phyloP scores from a whole-genome alignment of 2,329 filamentous ascomycete species.

The Colletotrichum tamarilloi region DNA sequence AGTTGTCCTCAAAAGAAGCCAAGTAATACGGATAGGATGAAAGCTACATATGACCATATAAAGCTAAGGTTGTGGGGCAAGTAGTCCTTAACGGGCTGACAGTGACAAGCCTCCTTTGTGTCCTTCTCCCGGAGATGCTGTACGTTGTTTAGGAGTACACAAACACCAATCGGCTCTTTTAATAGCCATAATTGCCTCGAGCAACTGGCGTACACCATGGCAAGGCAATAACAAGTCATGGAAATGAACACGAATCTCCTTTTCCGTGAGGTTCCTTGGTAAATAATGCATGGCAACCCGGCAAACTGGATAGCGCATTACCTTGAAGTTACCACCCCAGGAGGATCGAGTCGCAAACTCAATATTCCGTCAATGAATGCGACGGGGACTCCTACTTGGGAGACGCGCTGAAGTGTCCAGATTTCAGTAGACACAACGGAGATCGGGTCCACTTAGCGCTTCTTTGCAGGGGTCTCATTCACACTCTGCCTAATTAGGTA shows the following conservation, averaged over 20 bases:
- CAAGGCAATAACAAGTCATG: background rate
- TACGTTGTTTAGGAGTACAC: background rate
- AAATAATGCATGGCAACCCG: background rate
- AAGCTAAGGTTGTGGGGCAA: background rate
- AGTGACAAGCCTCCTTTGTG: slow-evolving; percentile 4
- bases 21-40: slow-evolving; percentile 13
- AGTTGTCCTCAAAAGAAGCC: slow-evolving; percentile 27
- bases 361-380: slow-evolving; percentile 5
- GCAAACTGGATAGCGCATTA: background rate
- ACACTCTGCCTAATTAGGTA: background rate
- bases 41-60: background rate
- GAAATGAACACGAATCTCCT: background rate
- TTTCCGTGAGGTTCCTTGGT: background rate
- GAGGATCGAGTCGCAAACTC: background rate
- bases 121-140: background rate
- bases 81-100: slow-evolving; percentile 24
- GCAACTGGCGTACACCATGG: background rate
- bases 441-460: background rate
- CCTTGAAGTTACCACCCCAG: background rate
- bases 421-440: slow-evolving; percentile 48
- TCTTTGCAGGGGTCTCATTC: background rate
- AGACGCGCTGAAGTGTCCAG: slow-evolving; percentile 4
- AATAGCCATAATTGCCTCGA: background rate
- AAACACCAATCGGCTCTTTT: background rate
- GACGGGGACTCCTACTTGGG: background rate